Evolutionary conservation across 306 rosid genomes (phyloP).

Genomic region (Rosa lucieae): DNA sequence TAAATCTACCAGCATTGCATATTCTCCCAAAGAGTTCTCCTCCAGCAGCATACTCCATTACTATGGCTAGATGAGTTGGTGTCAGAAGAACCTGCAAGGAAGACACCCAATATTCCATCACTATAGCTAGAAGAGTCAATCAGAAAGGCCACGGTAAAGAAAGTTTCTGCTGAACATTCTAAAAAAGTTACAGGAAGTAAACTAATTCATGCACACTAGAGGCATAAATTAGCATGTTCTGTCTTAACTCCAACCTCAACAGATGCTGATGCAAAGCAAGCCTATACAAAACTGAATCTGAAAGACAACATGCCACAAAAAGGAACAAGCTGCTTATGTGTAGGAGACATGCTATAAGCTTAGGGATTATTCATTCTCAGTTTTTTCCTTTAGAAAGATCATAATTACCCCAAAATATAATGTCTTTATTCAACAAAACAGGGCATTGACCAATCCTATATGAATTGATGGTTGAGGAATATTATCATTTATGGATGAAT

Average conservation of each 20-base stretch:
- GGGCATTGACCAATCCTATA: background rate
- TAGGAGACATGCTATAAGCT: background rate
- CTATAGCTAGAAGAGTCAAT: background rate
- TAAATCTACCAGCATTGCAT: constrained; percentile 69
- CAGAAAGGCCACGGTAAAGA: background rate
- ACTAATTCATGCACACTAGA: background rate
- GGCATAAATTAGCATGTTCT: background rate
- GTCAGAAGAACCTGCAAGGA: constrained; percentile 66
- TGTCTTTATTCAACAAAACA: background rate
- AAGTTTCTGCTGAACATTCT: background rate
- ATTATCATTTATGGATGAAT: background rate
- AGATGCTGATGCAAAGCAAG: constrained; percentile 7
- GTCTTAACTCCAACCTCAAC: background rate
- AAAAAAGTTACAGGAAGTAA: background rate
- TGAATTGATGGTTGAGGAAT: background rate
- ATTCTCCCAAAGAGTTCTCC: constrained; percentile 85
- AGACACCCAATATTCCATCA: constrained; percentile 23
- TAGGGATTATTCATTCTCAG: background rate
- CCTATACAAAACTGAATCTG: background rate
- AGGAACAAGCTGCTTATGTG: constrained; percentile 1
- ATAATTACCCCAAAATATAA: background rate
- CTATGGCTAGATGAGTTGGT: constrained; percentile 79
- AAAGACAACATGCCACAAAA: background rate
- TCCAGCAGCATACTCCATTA: constrained; percentile 90
- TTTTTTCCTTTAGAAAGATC: background rate